Percentiles rank a stretch among this genome's conserved stretches.
Conservation (phyloP, 2,329 filamentous ascomycete genomes). For the Zalaria sp. region DNA sequence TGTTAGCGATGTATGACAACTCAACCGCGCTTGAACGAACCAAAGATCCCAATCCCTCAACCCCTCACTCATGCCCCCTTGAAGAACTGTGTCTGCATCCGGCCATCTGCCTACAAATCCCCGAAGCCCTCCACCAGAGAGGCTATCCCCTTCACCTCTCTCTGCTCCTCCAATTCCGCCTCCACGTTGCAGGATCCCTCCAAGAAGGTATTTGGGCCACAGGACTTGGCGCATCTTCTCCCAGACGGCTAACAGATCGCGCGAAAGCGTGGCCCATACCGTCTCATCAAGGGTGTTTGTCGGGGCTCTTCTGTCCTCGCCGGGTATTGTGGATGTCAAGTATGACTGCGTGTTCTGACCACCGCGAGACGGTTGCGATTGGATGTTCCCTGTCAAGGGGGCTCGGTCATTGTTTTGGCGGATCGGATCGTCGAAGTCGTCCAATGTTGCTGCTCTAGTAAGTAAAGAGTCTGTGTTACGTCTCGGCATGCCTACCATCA, state of each 20-base stretch:
- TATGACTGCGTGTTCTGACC: conserved; percentile 55
- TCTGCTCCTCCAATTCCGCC: conserved; percentile 45
- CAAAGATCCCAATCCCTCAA: conserved; percentile 95
- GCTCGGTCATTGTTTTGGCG: conserved; percentile 54
- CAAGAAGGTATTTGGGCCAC: conserved; percentile 85
- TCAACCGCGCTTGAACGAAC: conserved; percentile 23
- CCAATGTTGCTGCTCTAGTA: conserved; percentile 52
- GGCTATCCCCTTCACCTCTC: conserved; percentile 34
- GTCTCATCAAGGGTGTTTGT: conserved; percentile 93
- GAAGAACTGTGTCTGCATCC: conserved; percentile 50
- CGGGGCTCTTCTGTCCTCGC: conserved; percentile 80
- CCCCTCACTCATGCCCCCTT: conserved; percentile 71
- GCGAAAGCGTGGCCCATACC: conserved; percentile 92
- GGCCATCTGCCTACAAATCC: conserved; percentile 50
- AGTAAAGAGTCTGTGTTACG: background rate
- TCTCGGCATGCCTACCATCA: conserved; percentile 24
- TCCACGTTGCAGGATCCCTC: conserved; percentile 44
- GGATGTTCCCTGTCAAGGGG: conserved; percentile 71
- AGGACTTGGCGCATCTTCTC: conserved; percentile 96
- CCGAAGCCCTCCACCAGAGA: conserved; percentile 31
- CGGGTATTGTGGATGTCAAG: conserved; percentile 76
- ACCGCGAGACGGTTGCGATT: conserved; percentile 41
- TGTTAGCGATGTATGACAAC: conserved; percentile 9
- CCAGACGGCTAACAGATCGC: conserved; percentile 87
- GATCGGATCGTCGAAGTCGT: conserved; percentile 76